phyloP scores from a whole-genome alignment of 2,329 filamentous ascomycete genomes.

The Hypoxylon sp. region DNA sequence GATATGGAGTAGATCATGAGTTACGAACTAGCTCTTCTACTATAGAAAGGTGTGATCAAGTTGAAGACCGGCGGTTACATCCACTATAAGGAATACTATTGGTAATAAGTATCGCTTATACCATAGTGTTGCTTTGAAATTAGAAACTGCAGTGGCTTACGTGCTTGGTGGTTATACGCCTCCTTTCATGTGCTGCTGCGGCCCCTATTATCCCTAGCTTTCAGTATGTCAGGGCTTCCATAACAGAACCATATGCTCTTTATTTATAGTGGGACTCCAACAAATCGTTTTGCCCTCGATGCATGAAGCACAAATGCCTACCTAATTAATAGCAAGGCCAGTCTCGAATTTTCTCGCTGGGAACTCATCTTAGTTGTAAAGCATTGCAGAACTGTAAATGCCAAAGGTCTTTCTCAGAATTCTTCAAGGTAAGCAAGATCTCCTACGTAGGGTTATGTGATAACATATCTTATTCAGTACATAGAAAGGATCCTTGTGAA shows the following conservation, averaged over 20 bases:
- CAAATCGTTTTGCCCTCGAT: neutral
- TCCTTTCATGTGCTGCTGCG: neutral
- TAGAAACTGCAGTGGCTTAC: neutral
- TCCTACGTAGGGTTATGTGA: neutral
- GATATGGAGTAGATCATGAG: neutral
- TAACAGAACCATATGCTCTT: neutral
- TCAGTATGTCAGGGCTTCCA: neutral
- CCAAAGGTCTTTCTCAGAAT: neutral
- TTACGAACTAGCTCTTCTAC: neutral
- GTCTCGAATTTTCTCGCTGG: neutral
- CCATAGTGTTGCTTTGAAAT: neutral
- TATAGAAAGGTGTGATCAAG: no score
- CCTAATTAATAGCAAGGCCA: neutral
- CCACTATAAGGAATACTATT: neutral
- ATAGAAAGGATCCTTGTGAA: neutral
- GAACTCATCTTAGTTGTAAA: neutral
- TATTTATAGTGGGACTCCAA: neutral
- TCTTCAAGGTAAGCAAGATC: neutral
- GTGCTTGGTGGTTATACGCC: neutral
- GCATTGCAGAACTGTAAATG: neutral
- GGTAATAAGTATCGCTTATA: neutral
- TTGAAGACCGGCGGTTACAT: neutral
- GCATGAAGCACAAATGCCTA: neutral
- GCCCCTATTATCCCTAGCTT: neutral
- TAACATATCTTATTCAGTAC: slow-evolving; percentile 5